These are phyloP conservation scores for Pseudohyphozyma bogoriensis DNA, from an alignment of 768 basidiomycete genomes.

Conservation along the genomic window DNA sequence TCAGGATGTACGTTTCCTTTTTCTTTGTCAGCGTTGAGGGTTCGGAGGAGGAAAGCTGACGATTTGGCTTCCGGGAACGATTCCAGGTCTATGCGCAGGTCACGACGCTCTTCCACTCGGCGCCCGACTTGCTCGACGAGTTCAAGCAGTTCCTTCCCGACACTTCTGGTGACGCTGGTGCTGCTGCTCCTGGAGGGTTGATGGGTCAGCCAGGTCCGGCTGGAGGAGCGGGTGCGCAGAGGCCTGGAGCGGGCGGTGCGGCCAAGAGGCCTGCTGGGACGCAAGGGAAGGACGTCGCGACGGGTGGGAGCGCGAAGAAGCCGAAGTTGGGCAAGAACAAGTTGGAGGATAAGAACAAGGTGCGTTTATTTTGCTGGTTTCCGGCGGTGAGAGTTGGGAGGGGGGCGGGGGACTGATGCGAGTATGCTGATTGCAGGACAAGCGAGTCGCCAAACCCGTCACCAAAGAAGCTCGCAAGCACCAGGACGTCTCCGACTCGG, in stretches of 20 bases:
- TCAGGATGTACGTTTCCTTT: slow-evolving; percentile 44
- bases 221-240: too few relatives aligned
- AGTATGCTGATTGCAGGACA: background rate
- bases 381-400: too few relatives aligned
- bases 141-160: slow-evolving; percentile 32
- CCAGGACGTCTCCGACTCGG: background rate
- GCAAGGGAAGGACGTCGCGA: background rate
- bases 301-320: background rate
- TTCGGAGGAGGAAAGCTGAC: background rate
- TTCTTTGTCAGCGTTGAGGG: slow-evolving; percentile 8
- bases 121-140: slow-evolving; percentile 29
- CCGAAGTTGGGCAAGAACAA: background rate
- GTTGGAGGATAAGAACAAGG: background rate
- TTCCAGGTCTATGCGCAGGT: slow-evolving; percentile 29
- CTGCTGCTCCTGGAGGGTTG: too few relatives aligned
- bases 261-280: background rate
- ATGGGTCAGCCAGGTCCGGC: background rate
- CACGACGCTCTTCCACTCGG: slow-evolving; percentile 27
- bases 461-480: background rate
- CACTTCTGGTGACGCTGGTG: slow-evolving; percentile 21
- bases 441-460: background rate
- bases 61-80: background rate
- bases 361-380: background rate
- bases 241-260: background rate
- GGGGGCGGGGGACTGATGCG: too few relatives aligned